Evolutionary conservation across 345 rosid species (phyloP).

Genomic region (Boechera stricta): DNA sequence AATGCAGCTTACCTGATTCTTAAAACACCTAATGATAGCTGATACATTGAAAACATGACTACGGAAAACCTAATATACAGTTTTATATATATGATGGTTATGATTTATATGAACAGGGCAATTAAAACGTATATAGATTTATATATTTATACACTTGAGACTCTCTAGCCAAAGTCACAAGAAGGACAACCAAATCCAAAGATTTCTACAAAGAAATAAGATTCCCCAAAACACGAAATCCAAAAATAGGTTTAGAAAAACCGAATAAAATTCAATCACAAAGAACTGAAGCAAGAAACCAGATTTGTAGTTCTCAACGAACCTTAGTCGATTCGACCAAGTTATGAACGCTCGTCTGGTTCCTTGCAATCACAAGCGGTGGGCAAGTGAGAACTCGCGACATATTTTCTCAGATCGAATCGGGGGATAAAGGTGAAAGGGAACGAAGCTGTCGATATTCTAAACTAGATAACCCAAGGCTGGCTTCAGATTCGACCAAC

Average conservation of each 20-base stretch:
- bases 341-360: slow-evolving; percentile 48
- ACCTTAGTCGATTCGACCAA: slow-evolving; percentile 68
- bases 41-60: neutral
- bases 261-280: neutral
- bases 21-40: neutral
- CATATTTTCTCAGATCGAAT: slow-evolving; percentile 44
- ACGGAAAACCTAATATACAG: neutral
- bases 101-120: neutral
- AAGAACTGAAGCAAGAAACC: slow-evolving; percentile 25
- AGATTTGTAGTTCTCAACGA: slow-evolving; percentile 53
- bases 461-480: neutral
- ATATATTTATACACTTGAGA: too few species aligned
- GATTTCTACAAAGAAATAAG: neutral
- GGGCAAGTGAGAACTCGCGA: slow-evolving; percentile 30
- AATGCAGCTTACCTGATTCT: slow-evolving; percentile 11
- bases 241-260: neutral
- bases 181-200: neutral
- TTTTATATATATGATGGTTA: too few species aligned
- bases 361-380: slow-evolving; percentile 46
- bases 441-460: neutral
- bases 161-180: neutral
- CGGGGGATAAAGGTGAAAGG: neutral
- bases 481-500: slow-evolving; percentile 20
- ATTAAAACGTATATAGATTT: neutral
- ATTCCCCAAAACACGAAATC: slow-evolving; percentile 1